A percentile compares a stretch with the other conserved stretches of the same genome.
phyloP scores from a whole-genome alignment of 2,329 filamentous ascomycete species.

The Sclerotinia sclerotiorum region DNA sequence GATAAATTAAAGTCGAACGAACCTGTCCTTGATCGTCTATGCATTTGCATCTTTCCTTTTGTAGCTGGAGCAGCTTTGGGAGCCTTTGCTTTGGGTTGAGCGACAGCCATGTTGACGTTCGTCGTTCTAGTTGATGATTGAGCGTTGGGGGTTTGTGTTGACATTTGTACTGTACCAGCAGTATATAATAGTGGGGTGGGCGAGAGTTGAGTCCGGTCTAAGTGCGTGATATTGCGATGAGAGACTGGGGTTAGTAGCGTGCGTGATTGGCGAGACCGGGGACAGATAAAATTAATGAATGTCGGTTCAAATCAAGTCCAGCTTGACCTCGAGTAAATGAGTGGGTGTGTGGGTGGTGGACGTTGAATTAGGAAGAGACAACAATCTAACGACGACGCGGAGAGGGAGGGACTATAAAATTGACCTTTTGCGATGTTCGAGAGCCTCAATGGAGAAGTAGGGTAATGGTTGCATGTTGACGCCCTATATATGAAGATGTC shows the following conservation, averaged over 20 bases:
- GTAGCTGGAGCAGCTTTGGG: conserved; percentile 55
- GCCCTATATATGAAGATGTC: conserved; percentile 23
- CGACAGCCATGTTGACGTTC: conserved; percentile 55
- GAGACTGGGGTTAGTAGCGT: conserved; percentile 20
- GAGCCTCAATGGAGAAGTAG: conserved; percentile 24
- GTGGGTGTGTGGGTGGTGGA: conserved; percentile 1
- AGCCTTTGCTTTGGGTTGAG: conserved; percentile 60
- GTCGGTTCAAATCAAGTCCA: conserved; percentile 42
- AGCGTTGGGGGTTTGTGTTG: conserved; percentile 63
- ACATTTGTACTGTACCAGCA: conserved; percentile 52
- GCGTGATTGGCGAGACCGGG: conserved; percentile 40
- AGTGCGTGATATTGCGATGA: conserved; percentile 25
- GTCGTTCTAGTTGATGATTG: conserved; percentile 41
- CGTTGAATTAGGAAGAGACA: conserved; percentile 19
- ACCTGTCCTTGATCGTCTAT: conserved; percentile 94
- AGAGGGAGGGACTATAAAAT: conserved; percentile 9
- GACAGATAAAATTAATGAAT: conserved; percentile 43
- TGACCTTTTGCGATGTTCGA: conserved; percentile 15
- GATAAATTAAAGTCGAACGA: conserved; percentile 46
- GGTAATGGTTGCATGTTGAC: conserved; percentile 21
- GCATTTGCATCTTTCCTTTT: conserved; percentile 80
- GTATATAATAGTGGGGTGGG: conserved; percentile 34
- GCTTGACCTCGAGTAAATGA: conserved; percentile 36
- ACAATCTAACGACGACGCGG: conserved; percentile 12
- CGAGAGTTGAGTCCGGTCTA: conserved; percentile 21